These are phyloP conservation scores for Leucocoprinus birnbaumii DNA, from an alignment of 768 basidiomycete species.

Conservation along the genomic window DNA sequence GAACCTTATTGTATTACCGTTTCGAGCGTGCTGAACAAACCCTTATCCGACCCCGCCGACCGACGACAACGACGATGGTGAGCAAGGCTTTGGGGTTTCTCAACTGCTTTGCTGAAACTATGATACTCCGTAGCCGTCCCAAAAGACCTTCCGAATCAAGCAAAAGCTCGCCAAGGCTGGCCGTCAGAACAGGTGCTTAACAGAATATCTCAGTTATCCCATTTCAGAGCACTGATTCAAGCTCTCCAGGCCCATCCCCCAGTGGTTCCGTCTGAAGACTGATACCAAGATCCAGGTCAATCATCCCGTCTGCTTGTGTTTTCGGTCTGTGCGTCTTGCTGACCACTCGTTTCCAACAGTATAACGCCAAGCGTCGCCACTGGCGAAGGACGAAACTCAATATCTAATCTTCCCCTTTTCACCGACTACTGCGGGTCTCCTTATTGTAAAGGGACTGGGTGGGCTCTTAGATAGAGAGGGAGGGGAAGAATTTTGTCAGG, in stretches of 20 bases:
- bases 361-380: constrained; percentile 96
- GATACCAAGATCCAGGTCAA: constrained; percentile 94
- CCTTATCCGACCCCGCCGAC: constrained; percentile 25
- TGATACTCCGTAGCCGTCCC: constrained; percentile 75
- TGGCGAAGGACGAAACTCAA: constrained; percentile 99
- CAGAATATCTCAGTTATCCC: not conserved
- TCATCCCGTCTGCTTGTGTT: too few relatives aligned
- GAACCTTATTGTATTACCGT: constrained; percentile 30
- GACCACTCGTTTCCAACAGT: constrained; percentile 38
- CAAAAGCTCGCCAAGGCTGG: constrained; percentile 93
- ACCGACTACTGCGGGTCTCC: not conserved
- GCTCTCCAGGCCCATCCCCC: constrained; percentile 82
- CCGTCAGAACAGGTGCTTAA: constrained; percentile 88
- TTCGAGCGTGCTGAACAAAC: constrained; percentile 19
- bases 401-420: constrained; percentile 50
- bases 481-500: not conserved
- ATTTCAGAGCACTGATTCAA: not conserved
- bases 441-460: not conserved
- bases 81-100: constrained; percentile 17
- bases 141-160: constrained; percentile 98
- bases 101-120: constrained; percentile 9
- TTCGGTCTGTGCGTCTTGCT: not conserved
- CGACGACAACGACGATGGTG: constrained; percentile 53
- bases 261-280: constrained; percentile 98
- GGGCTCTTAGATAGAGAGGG: not conserved